Evolutionary conservation across 1,284 basidiomycete species (phyloP).

Genomic region (Tilletiopsis washingtonensis): DNA sequence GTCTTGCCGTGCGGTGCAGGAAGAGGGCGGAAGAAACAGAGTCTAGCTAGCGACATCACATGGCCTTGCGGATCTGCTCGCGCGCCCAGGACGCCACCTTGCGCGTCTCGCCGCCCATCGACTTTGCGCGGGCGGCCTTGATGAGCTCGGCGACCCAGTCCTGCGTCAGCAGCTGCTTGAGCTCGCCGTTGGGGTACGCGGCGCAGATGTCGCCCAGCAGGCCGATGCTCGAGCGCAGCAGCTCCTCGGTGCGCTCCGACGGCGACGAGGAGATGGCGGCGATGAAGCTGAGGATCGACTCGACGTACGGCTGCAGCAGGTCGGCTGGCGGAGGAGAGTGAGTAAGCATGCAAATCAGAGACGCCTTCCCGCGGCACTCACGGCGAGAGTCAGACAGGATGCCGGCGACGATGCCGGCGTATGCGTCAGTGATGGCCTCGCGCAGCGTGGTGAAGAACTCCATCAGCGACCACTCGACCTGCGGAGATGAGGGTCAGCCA

Average conservation of each 20-base stretch:
- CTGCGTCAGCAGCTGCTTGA: slow-evolving; percentile 64
- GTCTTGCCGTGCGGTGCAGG: no score
- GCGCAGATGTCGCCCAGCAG: slow-evolving; percentile 85
- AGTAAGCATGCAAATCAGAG: no score
- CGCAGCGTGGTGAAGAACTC: slow-evolving; percentile 87
- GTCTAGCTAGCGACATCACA: no score
- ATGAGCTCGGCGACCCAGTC: slow-evolving; percentile 77
- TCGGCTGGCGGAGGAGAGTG: slow-evolving; percentile 49
- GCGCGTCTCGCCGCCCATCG: slow-evolving; percentile 51
- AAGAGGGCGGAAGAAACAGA: no score
- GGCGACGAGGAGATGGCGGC: slow-evolving; percentile 73
- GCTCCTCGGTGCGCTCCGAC: slow-evolving; percentile 65
- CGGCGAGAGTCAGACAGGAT: slow-evolving; percentile 59
- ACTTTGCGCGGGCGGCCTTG: slow-evolving; percentile 54
- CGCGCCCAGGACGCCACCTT: slow-evolving; percentile 55
- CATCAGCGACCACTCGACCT: slow-evolving; percentile 79
- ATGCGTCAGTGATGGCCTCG: slow-evolving; percentile 93
- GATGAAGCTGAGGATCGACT: slow-evolving; percentile 71
- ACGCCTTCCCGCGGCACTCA: background rate
- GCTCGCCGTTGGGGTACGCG: slow-evolving; percentile 54
- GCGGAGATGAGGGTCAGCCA: no score
- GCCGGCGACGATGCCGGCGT: slow-evolving; percentile 86
- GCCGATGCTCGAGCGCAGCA: slow-evolving; percentile 69
- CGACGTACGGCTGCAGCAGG: slow-evolving; percentile 66
- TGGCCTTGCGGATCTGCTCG: slow-evolving; percentile 49